Conservation (phyloP, 2,329 filamentous ascomycete genomes). For the Diaporthe amygdali region DNA sequence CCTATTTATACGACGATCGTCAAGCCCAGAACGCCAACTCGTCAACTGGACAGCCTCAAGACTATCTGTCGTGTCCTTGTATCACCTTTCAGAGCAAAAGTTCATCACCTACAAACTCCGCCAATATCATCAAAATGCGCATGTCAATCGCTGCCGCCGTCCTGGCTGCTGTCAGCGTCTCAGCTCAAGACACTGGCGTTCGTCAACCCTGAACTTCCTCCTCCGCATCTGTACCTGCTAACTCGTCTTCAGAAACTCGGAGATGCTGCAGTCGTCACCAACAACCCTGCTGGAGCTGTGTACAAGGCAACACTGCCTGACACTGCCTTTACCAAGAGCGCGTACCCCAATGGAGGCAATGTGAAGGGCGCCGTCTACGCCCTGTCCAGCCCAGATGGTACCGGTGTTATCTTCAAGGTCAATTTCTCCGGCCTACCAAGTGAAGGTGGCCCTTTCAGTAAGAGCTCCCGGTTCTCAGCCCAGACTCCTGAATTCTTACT, state of each 20-base stretch:
- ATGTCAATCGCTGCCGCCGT: background rate
- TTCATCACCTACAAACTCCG: background rate
- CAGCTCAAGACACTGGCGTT: constrained; percentile 14
- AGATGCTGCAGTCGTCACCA: constrained; percentile 16
- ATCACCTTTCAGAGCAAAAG: background rate
- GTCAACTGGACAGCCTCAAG: background rate
- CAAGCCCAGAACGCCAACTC: background rate
- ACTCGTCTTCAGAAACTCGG: constrained; percentile 10
- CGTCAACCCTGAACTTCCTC: background rate
- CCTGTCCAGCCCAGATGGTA: constrained; percentile 32
- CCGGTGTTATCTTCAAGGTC: constrained; percentile 38
- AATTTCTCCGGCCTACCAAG: constrained; percentile 38
- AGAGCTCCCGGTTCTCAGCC: constrained; percentile 29
- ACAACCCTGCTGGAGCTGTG: constrained; percentile 19
- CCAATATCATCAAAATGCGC: constrained; percentile 11
- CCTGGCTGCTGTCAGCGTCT: constrained; percentile 7
- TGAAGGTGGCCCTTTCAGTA: constrained; percentile 39
- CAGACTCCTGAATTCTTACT: constrained; percentile 22
- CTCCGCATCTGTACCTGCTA: background rate
- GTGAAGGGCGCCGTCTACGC: constrained; percentile 35
- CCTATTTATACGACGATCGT: background rate
- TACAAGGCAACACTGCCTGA: constrained; percentile 20
- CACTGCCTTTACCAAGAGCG: constrained; percentile 15
- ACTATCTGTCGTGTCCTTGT: background rate
- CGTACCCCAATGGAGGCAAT: constrained; percentile 23